Evolutionary conservation across 1,139 yeast genomes (phyloP), one percentile per base, ranked within the genome.

Genomic region (Yamadazyma sp.): DNA sequence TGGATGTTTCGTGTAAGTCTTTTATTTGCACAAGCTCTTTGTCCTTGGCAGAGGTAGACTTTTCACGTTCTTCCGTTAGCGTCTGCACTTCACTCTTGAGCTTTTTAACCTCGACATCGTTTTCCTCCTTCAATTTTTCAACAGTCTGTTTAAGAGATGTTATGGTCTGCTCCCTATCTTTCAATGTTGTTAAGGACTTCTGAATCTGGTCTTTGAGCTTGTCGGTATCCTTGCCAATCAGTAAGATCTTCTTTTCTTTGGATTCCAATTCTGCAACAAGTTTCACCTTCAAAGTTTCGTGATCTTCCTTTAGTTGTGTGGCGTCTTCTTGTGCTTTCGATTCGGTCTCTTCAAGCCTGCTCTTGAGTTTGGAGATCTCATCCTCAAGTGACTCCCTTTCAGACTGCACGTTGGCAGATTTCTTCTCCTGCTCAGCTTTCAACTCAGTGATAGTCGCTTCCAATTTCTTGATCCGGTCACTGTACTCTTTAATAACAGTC

Each of bases 401-500:
- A 5, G 25, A n/a, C 5, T 25, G 25, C 5, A 43, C 11, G 6
- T 30, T 30, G 3, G 37, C 26, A 11, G 45, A 4, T 24, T 49
- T 48, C 15, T 31, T 39, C 18, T 47, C 46, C 39, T 44, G 49
- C 3, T 41, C 44, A 2, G 36, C 18, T 26, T 54, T 51, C 4
- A 51, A 38, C 2, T 42, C 40, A 2, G 42, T 25, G 8, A 61
- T 39, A 2, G 44, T 39, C 2, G 39, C 34, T 40, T 64, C 68
- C 29, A 62, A 48, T 7, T 39, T 39, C 32, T 55, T 59, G n/a
- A 75, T 69, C 48, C 68, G 75, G 34, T 71, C 75, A 7, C 75
- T 62, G 46, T 75, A 77, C 41, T 75, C 77, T 48, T 70, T 61
- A 5, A 73, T 62, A 0, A 73, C 61, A 1, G 76, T 62, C 38